Base-by-base conservation (phyloP, 2,329 filamentous ascomycete genomes). In the Talaromyces sp. region DNA sequence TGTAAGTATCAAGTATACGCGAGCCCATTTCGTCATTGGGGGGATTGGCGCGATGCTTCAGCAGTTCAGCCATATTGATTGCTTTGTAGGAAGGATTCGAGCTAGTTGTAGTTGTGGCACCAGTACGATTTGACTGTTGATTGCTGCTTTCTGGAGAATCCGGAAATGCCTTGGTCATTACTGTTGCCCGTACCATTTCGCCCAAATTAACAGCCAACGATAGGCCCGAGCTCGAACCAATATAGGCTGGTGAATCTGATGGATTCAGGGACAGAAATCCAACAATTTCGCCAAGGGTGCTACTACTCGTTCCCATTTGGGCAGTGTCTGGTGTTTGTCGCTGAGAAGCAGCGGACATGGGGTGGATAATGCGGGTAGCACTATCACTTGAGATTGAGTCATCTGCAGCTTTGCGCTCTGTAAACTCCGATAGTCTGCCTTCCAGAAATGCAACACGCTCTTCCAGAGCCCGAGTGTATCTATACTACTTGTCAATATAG, bases 101-200 rank as follows among this genome's bases (percentile, higher is more conserved):
- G 37, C 67, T 69, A 60, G 68, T 70, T 69, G 56, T 60, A 56
- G 58, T 69, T 62, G 24, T 19, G 27, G 43, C 41, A 37, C 11
- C 47, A 31, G 13, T 27, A 19, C 65, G 57, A 27, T 62, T 56
- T 16, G 19, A n/a, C 24, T 24, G 19, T 58, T 58, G 56, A 56
- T 57, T n/a, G 6, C 24, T 43, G 27, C 22, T 35, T 13, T 10
- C 65, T 37, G 71, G 68, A 61, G 72, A 71, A 14, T 70, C 70
- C 1, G 73, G 71, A 16, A 84, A 72, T 1, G 82, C 79, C 67
- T 84, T 83, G 58, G 83, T 83, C 82, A 82, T 84, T 1, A 84
- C 82, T 19, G 82, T 84, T 0, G 82, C 81, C 68, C 84, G 82
- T 9, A 84, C 82, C 81, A 85, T 84, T 60, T 83, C 81, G 24